Conservation (phyloP, 2,329 filamentous ascomycete species). For the Pezicula radicicola region DNA sequence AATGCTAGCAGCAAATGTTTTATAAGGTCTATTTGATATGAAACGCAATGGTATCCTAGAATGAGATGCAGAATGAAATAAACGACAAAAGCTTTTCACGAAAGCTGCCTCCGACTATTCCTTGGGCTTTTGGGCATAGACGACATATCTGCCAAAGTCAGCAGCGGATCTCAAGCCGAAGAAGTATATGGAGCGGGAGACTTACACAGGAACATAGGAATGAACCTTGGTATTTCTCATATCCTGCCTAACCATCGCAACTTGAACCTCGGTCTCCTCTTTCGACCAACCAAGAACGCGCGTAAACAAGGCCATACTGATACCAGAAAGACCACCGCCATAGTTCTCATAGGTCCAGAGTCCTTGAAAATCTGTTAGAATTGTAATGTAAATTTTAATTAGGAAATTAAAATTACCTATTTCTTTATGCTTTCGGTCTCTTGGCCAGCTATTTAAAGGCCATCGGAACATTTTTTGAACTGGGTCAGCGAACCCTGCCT, state of each 20-base stretch:
- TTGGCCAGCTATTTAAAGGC: constrained; percentile 48
- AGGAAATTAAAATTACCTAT: neutral
- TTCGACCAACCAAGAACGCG: constrained; percentile 3
- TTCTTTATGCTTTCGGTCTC: constrained; percentile 32
- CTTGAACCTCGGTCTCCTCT: constrained; percentile 2
- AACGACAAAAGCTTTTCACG: no score
- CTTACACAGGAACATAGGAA: neutral
- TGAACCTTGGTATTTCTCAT: constrained; percentile 3
- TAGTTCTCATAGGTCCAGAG: no score
- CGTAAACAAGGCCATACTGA: constrained; percentile 7
- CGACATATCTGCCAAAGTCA: neutral
- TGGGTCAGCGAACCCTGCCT: constrained; percentile 11
- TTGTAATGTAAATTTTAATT: no score
- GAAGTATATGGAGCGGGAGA: no score
- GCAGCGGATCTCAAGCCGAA: no score
- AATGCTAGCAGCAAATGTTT: no score
- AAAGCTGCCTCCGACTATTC: neutral
- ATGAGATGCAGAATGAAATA: no score
- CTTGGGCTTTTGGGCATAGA: neutral
- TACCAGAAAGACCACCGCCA: neutral
- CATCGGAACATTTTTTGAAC: constrained; percentile 42
- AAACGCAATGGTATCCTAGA: no score
- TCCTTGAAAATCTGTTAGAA: no score
- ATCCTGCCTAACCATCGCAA: constrained; percentile 1
- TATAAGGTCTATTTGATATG: no score